A percentile compares a stretch with the other conserved stretches of the same genome.
Conservation (phyloP, 176 grass and related monocot species). For the Tillandsia fasciculata region DNA sequence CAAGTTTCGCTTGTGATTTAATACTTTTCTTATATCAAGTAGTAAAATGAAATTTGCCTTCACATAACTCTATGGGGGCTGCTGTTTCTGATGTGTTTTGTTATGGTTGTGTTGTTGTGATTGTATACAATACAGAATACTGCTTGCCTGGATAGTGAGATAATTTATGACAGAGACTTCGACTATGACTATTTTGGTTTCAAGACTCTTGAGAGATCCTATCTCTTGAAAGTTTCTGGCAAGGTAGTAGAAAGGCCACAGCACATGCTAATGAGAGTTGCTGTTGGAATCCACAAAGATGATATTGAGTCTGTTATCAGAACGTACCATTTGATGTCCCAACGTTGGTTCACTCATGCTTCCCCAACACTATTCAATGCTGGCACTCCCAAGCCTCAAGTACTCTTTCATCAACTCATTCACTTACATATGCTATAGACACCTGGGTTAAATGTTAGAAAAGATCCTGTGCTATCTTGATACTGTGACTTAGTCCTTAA, state of each 20-base stretch:
- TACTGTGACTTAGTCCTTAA: slow-evolving; percentile 8
- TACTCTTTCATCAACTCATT: slow-evolving; percentile 14
- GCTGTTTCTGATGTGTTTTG: background rate
- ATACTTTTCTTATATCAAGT: background rate
- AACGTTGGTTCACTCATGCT: slow-evolving; percentile 97
- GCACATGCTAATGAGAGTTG: slow-evolving; percentile 97
- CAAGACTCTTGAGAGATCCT: slow-evolving; percentile 93
- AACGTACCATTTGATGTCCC: slow-evolving; percentile 91
- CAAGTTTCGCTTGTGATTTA: background rate
- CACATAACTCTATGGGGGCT: background rate
- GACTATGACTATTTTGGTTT: slow-evolving; percentile 98
- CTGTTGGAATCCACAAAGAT: slow-evolving; percentile 92
- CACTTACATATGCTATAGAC: no score
- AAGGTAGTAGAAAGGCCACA: slow-evolving; percentile 74
- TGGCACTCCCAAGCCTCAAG: slow-evolving; percentile 83
- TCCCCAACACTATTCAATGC: slow-evolving; percentile 88
- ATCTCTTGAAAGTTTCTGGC: slow-evolving; percentile 63
- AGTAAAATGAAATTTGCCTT: background rate
- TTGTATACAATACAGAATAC: slow-evolving; percentile 59
- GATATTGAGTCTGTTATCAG: slow-evolving; percentile 69
- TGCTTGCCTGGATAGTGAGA: slow-evolving; percentile 73
- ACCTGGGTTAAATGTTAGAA: background rate
- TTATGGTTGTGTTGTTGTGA: background rate
- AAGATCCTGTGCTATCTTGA: background rate
- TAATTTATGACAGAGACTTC: slow-evolving; percentile 97